Percentiles rank a stretch among this genome's conserved stretches.
Evolutionary conservation across 129 eudicot genomes (phyloP).

Genomic region (Tagetes patula): DNA sequence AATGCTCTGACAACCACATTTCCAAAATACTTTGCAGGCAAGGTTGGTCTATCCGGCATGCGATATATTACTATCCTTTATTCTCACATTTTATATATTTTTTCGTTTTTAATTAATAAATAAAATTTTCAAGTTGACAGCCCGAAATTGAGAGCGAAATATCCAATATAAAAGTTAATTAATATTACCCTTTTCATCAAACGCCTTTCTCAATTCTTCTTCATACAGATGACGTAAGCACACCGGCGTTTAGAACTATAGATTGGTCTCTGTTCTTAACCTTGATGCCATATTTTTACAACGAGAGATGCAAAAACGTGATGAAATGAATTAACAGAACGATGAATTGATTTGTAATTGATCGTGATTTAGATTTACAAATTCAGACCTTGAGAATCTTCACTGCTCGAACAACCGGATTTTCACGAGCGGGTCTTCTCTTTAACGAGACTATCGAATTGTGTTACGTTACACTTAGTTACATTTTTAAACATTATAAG

Average conservation of each 20-base stretch:
- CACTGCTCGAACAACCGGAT: conserved; percentile 82
- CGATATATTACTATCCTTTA: conserved; percentile 22
- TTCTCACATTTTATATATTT: conserved; percentile 26
- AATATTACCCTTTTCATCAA: conserved; percentile 22
- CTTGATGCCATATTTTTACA: conserved; percentile 38
- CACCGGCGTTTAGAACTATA: background rate
- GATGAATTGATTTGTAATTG: background rate
- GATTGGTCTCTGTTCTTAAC: conserved; percentile 7
- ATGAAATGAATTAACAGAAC: conserved; percentile 10
- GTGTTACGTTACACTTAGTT: no score
- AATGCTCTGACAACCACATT: conserved; percentile 27
- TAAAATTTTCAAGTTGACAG: conserved; percentile 31
- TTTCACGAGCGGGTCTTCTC: conserved; percentile 46
- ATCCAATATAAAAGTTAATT: conserved; percentile 8
- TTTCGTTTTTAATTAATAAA: background rate
- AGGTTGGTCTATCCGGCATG: conserved; percentile 37
- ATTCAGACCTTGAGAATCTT: conserved; percentile 66
- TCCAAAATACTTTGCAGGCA: conserved; percentile 28
- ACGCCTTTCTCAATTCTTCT: conserved; percentile 11
- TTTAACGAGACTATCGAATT: no score
- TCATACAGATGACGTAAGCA: conserved; percentile 26
- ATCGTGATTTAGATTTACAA: no score
- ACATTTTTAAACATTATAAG: no score
- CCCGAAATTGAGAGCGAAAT: conserved; percentile 36
- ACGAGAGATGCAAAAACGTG: conserved; percentile 18